Evolutionary conservation across 139 green algal species (phyloP), one percentile per base, ranked within the genome.

Genomic region (Pleodorina starrii): DNA sequence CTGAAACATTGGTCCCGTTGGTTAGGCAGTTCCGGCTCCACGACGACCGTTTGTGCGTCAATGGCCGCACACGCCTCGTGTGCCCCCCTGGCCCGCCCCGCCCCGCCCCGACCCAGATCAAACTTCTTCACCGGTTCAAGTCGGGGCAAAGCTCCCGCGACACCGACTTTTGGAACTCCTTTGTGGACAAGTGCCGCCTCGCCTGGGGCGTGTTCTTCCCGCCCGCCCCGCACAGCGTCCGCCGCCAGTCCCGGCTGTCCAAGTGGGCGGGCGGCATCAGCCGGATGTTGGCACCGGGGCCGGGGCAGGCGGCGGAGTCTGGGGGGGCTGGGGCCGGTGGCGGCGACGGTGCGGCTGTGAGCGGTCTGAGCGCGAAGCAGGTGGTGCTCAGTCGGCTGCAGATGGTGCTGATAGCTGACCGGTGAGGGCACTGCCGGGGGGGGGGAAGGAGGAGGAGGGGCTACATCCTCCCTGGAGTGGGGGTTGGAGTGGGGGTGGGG

Each of bases 201-300:
- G 90, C 90, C 0, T 93, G 87, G 87, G 90, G 89, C 38, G 87
- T 93, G 23, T 91, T 93, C 84, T 93, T 93, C 54, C 90, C 90
- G 25, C 54, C 74, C 1, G 25, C 85, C 25, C 75, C 44, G 25
- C 16, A n/a, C 29, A 35, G 3, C 35, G 36, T 42, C 57, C 36
- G 48, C 79, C 48, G 44, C 40, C 59, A 16, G 73, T 50, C 6
- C 48, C 27, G 43, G 27, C 17, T 86, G 23, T 29, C 57, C 0
- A 14, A 27, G 1, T 86, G 79, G 79, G 79, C 79, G 10, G 40
- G 38, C 25, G 27, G 42, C 40, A n/a, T 86, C 25, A 57, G 57
- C 14, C 29, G 29, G 23, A 17, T 86, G 11, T 54, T 86, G 0
- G 21, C 42, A 40, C 17, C 72, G 1, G 21, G 29, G 35, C 3